phyloP scores from a whole-genome alignment of 176 grass and related monocot genomes.

The Lolium multiflorum region DNA sequence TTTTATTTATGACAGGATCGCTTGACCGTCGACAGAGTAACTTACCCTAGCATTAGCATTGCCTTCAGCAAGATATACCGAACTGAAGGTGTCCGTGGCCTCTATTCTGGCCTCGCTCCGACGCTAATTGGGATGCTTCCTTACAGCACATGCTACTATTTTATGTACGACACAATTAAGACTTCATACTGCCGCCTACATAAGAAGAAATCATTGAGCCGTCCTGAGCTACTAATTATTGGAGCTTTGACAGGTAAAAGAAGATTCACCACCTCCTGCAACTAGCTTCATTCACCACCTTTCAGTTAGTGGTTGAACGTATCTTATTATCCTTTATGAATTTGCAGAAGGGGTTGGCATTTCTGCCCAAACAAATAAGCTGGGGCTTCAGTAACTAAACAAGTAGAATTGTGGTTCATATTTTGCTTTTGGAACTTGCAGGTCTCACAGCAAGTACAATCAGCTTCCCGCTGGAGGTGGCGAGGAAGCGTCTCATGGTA shows the following conservation, averaged over 20 bases:
- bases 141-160: constrained; percentile 10
- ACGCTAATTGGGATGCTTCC: constrained; percentile 7
- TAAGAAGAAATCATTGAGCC: constrained; percentile 11
- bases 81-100: constrained; percentile 8
- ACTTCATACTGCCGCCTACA: constrained; percentile 13
- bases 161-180: constrained; percentile 5
- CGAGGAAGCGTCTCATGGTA: not conserved
- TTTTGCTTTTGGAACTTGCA: not conserved
- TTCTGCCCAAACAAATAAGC: not conserved
- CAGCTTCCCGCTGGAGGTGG: constrained; percentile 11
- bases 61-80: constrained; percentile 16
- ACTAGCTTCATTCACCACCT: not conserved
- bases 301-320: not conserved
- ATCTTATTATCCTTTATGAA: not conserved
- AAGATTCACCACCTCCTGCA: not conserved
- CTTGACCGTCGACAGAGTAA: not conserved
- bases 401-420: not conserved
- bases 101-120: not conserved
- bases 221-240: constrained; percentile 11
- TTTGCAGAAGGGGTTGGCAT: not conserved
- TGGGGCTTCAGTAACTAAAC: not conserved
- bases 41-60: constrained; percentile 17
- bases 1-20: not conserved
- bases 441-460: constrained; percentile 3
- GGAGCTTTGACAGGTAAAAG: constrained; percentile 7